Percentiles rank a stretch among this genome's conserved stretches.
phyloP scores from a whole-genome alignment of 2,329 filamentous ascomycete species.

The Trichoderma sp. region DNA sequence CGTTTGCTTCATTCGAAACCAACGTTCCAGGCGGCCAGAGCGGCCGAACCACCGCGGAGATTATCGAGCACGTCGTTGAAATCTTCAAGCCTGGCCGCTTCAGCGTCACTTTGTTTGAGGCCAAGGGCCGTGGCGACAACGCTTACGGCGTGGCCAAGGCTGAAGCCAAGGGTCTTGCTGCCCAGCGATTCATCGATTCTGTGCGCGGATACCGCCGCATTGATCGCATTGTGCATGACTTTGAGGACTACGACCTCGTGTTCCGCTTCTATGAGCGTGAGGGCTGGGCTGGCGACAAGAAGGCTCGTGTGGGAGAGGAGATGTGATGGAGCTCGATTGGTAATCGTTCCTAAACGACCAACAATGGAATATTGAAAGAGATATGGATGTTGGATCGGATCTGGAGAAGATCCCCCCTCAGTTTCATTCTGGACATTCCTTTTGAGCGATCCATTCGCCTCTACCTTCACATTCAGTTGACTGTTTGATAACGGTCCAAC shows the following conservation, averaged over 20 bases:
- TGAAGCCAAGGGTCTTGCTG: constrained; percentile 36
- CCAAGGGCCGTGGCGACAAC: constrained; percentile 59
- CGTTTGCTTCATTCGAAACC: constrained; percentile 96
- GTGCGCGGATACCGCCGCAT: constrained; percentile 85
- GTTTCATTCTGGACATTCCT: constrained; percentile 17
- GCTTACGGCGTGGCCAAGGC: constrained; percentile 42
- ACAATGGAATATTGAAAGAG: not conserved
- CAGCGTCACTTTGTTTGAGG: constrained; percentile 94
- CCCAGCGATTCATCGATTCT: constrained; percentile 63
- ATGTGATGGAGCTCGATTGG: constrained; percentile 26
- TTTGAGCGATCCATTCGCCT: not conserved
- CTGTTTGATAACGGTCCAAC: not conserved
- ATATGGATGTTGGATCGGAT: not conserved
- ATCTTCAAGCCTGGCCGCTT: constrained; percentile 99
- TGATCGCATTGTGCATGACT: constrained; percentile 93
- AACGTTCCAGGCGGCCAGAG: constrained; percentile 89
- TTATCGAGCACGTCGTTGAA: constrained; percentile 87
- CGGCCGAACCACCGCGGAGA: constrained; percentile 82
- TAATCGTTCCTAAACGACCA: not conserved
- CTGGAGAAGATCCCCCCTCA: not conserved
- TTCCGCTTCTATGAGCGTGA: constrained; percentile 95
- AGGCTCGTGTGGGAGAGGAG: constrained; percentile 54
- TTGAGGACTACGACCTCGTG: constrained; percentile 94
- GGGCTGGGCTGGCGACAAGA: constrained; percentile 62
- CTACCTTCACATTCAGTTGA: not conserved